A percentile compares a stretch with the other conserved stretches of the same genome.
phyloP scores from a whole-genome alignment of 2,329 filamentous ascomycete species.

The Ilyonectria mors-panacis region DNA sequence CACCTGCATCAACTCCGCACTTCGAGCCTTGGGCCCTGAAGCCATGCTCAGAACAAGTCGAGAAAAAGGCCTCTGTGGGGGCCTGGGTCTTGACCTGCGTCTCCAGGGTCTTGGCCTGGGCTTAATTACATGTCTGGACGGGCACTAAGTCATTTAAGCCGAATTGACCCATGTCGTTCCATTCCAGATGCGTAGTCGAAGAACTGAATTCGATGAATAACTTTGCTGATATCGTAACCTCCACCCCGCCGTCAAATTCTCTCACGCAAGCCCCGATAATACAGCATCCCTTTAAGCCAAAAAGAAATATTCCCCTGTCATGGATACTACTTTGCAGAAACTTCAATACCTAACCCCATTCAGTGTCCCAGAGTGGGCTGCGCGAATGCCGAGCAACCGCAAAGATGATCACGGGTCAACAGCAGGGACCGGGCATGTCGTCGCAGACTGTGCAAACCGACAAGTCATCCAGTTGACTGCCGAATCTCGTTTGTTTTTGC shows the following conservation, averaged over 20 bases:
- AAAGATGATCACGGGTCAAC: slow-evolving; percentile 2
- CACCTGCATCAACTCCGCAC: slow-evolving; percentile 9
- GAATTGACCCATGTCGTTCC: background rate
- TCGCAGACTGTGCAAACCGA: slow-evolving; percentile 12
- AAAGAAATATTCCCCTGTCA: background rate
- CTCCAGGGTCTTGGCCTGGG: background rate
- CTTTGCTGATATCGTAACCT: background rate
- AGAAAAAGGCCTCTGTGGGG: background rate
- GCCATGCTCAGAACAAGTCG: background rate
- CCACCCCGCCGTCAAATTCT: background rate
- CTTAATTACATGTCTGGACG: background rate
- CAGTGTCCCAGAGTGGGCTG: background rate
- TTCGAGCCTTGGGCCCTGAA: background rate
- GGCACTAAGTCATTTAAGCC: background rate
- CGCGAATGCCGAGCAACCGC: background rate
- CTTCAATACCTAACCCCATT: slow-evolving; percentile 4
- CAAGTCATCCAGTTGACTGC: background rate
- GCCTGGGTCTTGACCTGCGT: background rate
- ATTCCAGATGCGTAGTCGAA: background rate
- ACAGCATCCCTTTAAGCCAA: background rate
- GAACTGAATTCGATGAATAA: background rate
- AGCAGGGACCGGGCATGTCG: slow-evolving; percentile 20
- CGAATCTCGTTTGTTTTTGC: background rate
- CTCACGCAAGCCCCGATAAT: background rate
- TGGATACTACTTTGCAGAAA: background rate